Evolutionary conservation across 2,329 filamentous ascomycete genomes (phyloP).

Genomic region (Fusarium sp.): DNA sequence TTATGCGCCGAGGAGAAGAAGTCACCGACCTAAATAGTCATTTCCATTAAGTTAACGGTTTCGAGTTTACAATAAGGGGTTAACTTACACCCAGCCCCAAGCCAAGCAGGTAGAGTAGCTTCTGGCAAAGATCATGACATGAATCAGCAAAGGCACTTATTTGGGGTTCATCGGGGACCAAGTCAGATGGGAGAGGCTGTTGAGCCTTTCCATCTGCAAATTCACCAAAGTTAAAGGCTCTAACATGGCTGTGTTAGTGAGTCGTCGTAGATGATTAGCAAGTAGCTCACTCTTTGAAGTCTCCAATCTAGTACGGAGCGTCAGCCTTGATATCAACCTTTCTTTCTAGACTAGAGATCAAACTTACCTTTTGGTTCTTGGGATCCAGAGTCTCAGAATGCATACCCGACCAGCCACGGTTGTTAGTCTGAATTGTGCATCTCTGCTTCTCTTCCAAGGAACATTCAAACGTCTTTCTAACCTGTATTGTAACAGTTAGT

Average conservation of each 20-base stretch:
- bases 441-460: constrained; percentile 77
- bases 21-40: constrained; percentile 56
- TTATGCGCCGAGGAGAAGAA: constrained; percentile 69
- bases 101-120: constrained; percentile 81
- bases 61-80: no score
- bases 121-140: constrained; percentile 79
- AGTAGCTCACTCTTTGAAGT: constrained; percentile 82
- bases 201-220: constrained; percentile 76
- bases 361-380: constrained; percentile 77
- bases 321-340: background rate
- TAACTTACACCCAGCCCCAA: constrained; percentile 74
- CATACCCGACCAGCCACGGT: constrained; percentile 90
- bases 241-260: constrained; percentile 51
- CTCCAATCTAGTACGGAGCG: constrained; percentile 69
- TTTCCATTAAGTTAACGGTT: constrained; percentile 16
- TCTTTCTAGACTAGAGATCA: background rate
- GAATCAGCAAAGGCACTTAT: constrained; percentile 75
- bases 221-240: constrained; percentile 92
- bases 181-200: constrained; percentile 78
- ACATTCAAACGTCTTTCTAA: constrained; percentile 76
- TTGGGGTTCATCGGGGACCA: constrained; percentile 69
- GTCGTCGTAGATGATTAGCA: background rate
- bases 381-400: constrained; percentile 90
- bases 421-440: constrained; percentile 82
- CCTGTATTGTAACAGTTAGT: constrained; percentile 55